These are phyloP conservation scores for Takashimella koratensis DNA, from an alignment of 1,284 basidiomycete genomes.

Conservation along the genomic window DNA sequence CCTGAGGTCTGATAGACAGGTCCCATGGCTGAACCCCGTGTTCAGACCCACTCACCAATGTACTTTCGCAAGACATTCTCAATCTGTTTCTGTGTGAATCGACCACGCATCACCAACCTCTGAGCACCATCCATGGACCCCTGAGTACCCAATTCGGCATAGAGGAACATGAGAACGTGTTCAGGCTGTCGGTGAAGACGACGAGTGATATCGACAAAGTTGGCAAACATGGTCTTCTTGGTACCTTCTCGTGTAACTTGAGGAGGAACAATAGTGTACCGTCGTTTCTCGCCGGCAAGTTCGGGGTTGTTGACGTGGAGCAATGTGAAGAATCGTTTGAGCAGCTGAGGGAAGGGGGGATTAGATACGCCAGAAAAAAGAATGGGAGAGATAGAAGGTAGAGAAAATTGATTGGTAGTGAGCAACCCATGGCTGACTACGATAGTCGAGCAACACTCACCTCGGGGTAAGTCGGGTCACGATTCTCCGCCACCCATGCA, in stretches of 20 bases:
- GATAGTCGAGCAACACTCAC: too few relatives aligned
- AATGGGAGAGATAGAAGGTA: not conserved
- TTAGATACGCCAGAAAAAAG: slow-evolving; percentile 3
- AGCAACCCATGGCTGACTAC: too few relatives aligned
- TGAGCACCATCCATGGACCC: slow-evolving; percentile 91
- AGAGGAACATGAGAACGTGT: slow-evolving; percentile 96
- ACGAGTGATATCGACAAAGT: slow-evolving; percentile 96
- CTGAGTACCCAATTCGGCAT: slow-evolving; percentile 97
- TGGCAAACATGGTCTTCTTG: slow-evolving; percentile 94
- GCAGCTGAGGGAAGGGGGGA: slow-evolving; percentile 71
- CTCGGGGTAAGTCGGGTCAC: slow-evolving; percentile 93
- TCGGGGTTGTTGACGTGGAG: slow-evolving; percentile 93
- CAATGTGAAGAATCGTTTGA: slow-evolving; percentile 86
- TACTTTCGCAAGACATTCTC: slow-evolving; percentile 96
- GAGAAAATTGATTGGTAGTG: not conserved
- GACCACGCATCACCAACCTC: slow-evolving; percentile 92
- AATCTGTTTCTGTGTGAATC: slow-evolving; percentile 98
- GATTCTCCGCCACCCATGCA: slow-evolving; percentile 81
- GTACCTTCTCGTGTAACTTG: slow-evolving; percentile 88
- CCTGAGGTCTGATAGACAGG: not conserved
- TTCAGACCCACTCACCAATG: slow-evolving; percentile 66
- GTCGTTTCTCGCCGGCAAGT: slow-evolving; percentile 80
- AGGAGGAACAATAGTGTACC: slow-evolving; percentile 97
- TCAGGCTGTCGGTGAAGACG: slow-evolving; percentile 99
- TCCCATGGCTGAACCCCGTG: not conserved